A percentile compares a stretch with the other conserved stretches of the same genome.
phyloP scores from a whole-genome alignment of 306 rosid genomes.

The Rubus idaeus region DNA sequence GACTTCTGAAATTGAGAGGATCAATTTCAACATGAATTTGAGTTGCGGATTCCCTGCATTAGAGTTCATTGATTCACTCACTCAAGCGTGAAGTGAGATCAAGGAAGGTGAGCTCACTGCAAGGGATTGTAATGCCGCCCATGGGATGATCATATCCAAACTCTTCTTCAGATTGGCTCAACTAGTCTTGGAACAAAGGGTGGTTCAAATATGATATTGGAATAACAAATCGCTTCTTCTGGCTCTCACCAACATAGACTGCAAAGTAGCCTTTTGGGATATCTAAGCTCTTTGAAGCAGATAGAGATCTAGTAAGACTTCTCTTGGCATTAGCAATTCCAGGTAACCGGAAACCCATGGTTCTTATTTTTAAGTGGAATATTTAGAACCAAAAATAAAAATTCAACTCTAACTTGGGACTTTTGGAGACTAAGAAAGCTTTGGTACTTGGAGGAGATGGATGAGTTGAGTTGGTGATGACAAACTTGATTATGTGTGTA shows the following conservation, averaged over 20 bases:
- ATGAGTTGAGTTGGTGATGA: not conserved
- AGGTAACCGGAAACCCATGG: not conserved
- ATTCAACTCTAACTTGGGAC: too few species aligned
- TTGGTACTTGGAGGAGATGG: too few species aligned
- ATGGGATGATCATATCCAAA: conserved; percentile 48
- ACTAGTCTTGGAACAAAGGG: conserved; percentile 30
- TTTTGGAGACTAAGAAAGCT: too few species aligned
- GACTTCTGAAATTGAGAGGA: too few species aligned
- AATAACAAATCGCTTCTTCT: conserved; percentile 33
- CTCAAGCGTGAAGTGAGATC: conserved; percentile 29
- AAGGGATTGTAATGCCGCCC: conserved; percentile 56
- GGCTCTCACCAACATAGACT: conserved; percentile 39
- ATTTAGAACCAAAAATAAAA: not conserved
- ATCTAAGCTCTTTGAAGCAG: not conserved
- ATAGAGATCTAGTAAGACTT: not conserved
- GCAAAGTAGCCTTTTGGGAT: conserved; percentile 30
- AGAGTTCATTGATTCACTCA: not conserved
- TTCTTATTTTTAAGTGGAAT: not conserved
- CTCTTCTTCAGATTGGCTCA: conserved; percentile 40
- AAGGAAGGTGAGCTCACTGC: conserved; percentile 33
- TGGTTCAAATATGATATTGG: conserved; percentile 32
- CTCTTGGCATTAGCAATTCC: not conserved
- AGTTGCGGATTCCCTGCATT: not conserved
- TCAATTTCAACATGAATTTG: not conserved
- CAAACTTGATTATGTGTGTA: not conserved